A percentile compares a stretch with the other conserved stretches of the same genome.
phyloP scores from a whole-genome alignment of 2,329 filamentous ascomycete genomes.

The Delphinella strobiligena region DNA sequence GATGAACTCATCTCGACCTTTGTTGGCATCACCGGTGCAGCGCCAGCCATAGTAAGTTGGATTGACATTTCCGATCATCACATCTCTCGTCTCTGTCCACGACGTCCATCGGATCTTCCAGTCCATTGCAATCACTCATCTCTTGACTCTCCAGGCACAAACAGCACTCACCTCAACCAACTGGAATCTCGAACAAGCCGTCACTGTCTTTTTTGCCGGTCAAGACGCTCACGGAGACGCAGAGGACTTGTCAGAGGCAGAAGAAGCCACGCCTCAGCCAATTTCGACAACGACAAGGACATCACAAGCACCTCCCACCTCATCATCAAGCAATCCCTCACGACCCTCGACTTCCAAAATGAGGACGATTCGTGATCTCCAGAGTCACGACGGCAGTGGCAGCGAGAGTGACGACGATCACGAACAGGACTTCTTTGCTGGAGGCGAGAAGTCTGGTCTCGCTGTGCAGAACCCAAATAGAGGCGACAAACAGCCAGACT shows the following conservation, averaged over 20 bases:
- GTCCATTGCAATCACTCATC: not conserved
- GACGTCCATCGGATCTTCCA: too few relatives aligned
- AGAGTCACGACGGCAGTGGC: slow-evolving; percentile 35
- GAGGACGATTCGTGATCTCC: slow-evolving; percentile 34
- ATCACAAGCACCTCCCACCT: slow-evolving; percentile 8
- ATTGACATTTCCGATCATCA: not conserved
- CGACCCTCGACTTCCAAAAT: slow-evolving; percentile 19
- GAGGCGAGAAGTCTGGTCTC: slow-evolving; percentile 72
- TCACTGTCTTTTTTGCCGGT: slow-evolving; percentile 32
- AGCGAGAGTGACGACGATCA: slow-evolving; percentile 47
- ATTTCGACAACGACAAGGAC: slow-evolving; percentile 5
- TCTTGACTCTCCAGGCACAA: slow-evolving; percentile 11
- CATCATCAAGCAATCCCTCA: slow-evolving; percentile 10
- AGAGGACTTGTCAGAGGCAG: slow-evolving; percentile 24
- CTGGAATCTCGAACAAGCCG: slow-evolving; percentile 34
- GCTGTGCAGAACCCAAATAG: slow-evolving; percentile 49
- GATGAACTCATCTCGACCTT: slow-evolving; percentile 24
- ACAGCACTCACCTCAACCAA: slow-evolving; percentile 32
- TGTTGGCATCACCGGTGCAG: slow-evolving; percentile 23
- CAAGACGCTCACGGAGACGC: slow-evolving; percentile 17
- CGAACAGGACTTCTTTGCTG: slow-evolving; percentile 62
- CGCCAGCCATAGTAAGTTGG: slow-evolving; percentile 19
- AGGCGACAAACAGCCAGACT: slow-evolving; percentile 20
- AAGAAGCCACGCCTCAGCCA: slow-evolving; percentile 12
- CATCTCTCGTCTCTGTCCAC: slow-evolving; percentile 1